These are phyloP conservation scores for Vaccinium vitisidaea DNA, from an alignment of 148 eudicot species.

Conservation along the genomic window DNA sequence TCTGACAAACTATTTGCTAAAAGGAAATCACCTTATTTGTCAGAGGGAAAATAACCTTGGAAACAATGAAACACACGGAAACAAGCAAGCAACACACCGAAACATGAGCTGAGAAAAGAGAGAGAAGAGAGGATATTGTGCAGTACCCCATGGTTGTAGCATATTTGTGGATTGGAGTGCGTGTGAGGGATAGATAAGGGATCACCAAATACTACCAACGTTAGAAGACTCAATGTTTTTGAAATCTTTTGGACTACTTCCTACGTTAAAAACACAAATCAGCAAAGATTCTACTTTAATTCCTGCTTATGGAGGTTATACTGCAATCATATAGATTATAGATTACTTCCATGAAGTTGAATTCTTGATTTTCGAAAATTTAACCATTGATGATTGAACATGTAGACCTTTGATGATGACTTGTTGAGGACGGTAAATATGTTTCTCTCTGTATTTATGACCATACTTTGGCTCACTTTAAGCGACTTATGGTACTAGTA, in stretches of 20 bases:
- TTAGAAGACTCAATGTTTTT: not conserved
- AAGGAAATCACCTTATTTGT: not conserved
- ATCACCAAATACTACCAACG: not conserved
- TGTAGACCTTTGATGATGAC: not conserved
- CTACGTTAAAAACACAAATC: not conserved
- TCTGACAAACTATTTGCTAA: not conserved
- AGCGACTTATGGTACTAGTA: not conserved
- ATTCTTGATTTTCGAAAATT: not conserved
- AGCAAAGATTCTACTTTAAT: not conserved
- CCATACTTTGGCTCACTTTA: not conserved
- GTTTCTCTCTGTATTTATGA: not conserved
- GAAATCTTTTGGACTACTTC: not conserved
- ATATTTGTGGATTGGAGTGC: not conserved
- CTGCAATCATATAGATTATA: not conserved
- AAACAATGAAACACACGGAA: not conserved
- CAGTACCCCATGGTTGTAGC: not conserved
- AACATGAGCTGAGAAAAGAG: not conserved
- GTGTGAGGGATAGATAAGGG: not conserved
- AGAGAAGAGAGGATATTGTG: not conserved
- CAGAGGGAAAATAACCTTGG: not conserved
- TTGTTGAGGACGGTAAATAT: not conserved
- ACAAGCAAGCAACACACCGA: not conserved
- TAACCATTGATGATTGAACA: not conserved
- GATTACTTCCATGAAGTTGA: not conserved
- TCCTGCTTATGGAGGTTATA: not conserved